These are phyloP conservation scores for Geosmithia morbida DNA, from an alignment of 2,329 filamentous ascomycete species.

Conservation along the genomic window DNA sequence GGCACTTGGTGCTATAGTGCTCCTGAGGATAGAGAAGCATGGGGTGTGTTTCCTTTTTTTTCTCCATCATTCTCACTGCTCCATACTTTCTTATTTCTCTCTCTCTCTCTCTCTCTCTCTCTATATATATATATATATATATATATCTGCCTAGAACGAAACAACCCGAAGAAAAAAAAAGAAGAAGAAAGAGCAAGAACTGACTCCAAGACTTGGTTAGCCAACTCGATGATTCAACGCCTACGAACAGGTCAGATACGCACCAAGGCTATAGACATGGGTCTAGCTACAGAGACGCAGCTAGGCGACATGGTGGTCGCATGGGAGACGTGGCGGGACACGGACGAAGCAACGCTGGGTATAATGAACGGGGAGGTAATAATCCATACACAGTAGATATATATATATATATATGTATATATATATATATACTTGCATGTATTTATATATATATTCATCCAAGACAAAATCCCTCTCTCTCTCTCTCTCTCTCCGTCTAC, in stretches of 20 bases:
- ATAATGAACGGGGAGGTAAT: slow-evolving; percentile 14
- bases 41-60: slow-evolving; percentile 10
- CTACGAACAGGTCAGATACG: slow-evolving; percentile 10
- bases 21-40: slow-evolving; percentile 9
- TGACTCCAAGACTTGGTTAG: slow-evolving; percentile 5
- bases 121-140: too few species aligned
- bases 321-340: slow-evolving; percentile 12
- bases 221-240: slow-evolving; percentile 11
- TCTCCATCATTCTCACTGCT: background rate
- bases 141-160: too few species aligned
- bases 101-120: too few species aligned
- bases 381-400: slow-evolving; percentile 2
- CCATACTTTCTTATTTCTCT: too few species aligned
- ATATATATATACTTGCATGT: background rate
- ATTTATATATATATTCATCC: too few species aligned
- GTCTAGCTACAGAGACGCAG: slow-evolving; percentile 9
- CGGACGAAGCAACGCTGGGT: slow-evolving; percentile 12
- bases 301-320: slow-evolving; percentile 12
- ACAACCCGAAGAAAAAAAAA: too few species aligned
- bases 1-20: slow-evolving; percentile 15
- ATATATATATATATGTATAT: background rate
- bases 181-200: background rate
- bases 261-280: slow-evolving; percentile 10
- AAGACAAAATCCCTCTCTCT: too few species aligned
- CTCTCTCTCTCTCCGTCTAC: too few species aligned